Evolutionary conservation across 495 filamentous ascomycete genomes (phyloP).

Genomic region (Schizothecium vesticola): DNA sequence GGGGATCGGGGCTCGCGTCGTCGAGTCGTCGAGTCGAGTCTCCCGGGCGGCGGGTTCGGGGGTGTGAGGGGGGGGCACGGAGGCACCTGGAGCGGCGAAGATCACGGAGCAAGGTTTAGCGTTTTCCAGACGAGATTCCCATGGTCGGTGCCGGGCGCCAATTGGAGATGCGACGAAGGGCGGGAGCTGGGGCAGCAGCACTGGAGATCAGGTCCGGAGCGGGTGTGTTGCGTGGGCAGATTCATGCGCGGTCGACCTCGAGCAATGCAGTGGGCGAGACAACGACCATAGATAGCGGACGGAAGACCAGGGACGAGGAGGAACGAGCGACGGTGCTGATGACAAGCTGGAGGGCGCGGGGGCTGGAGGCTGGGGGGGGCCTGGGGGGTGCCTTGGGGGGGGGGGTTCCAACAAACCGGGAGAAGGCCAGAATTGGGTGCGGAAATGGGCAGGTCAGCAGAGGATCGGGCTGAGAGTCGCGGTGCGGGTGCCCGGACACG

Average conservation of each 20-base stretch:
- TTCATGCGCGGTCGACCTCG: not conserved
- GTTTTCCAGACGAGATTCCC: not conserved
- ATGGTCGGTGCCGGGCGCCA: not conserved
- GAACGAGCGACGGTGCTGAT: not conserved
- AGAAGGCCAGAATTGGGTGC: slow-evolving; percentile 20
- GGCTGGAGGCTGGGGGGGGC: not conserved
- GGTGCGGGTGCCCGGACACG: not conserved
- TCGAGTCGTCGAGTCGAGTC: not conserved
- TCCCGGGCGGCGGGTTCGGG: not conserved
- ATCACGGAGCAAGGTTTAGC: not conserved
- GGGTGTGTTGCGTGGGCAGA: not conserved
- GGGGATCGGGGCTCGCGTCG: not conserved
- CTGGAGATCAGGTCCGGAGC: not conserved
- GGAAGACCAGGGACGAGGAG: not conserved
- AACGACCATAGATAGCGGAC: not conserved
- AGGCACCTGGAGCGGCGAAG: not conserved
- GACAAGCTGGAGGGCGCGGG: not conserved
- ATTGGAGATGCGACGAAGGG: not conserved
- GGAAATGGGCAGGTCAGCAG: not conserved
- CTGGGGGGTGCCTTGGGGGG: slow-evolving; percentile 1
- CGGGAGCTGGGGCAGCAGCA: not conserved
- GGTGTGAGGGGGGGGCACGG: not conserved
- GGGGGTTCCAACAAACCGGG: slow-evolving; percentile 10
- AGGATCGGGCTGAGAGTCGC: not conserved
- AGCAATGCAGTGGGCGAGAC: not conserved